Evolutionary conservation across 106 monocot species (phyloP).

Genomic region (Ottelia alismoides): DNA sequence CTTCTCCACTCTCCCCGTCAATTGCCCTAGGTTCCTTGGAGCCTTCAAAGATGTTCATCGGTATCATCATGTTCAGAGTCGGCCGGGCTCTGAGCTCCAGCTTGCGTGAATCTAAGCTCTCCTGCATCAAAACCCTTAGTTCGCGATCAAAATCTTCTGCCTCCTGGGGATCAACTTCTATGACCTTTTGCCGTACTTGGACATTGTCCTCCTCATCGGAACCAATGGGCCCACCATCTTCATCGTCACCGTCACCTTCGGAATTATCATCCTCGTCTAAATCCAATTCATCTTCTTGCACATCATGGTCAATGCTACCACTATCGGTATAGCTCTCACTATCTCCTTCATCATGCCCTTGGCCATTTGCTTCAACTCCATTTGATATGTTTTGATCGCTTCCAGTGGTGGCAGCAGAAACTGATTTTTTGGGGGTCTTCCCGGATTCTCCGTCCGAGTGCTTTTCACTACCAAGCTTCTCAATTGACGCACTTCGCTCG

Average conservation of each 20-base stretch:
- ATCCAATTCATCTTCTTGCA: conserved; percentile 57
- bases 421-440: conserved; percentile 9
- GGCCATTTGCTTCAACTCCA: conserved; percentile 47
- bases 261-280: conserved; percentile 72
- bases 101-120: conserved; percentile 85
- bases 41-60: conserved; percentile 93
- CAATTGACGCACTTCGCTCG: conserved; percentile 25
- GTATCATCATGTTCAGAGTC: conserved; percentile 85
- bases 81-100: conserved; percentile 60
- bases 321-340: conserved; percentile 90
- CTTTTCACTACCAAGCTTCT: conserved; percentile 37
- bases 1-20: conserved; percentile 86
- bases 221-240: conserved; percentile 43
- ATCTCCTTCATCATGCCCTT: conserved; percentile 40
- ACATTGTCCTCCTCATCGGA: conserved; percentile 86
- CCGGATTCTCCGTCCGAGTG: conserved; percentile 54
- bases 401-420: conserved; percentile 25
- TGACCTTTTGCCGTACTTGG: conserved; percentile 58
- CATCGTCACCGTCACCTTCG: conserved; percentile 62
- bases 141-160: conserved; percentile 90
- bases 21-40: conserved; percentile 36
- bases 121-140: conserved; percentile 75
- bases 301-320: conserved; percentile 60
- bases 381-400: conserved; percentile 19
- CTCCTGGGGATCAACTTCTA: conserved; percentile 71